Conservation (phyloP, 805 yeast genomes). For the Candida boidinii region DNA sequence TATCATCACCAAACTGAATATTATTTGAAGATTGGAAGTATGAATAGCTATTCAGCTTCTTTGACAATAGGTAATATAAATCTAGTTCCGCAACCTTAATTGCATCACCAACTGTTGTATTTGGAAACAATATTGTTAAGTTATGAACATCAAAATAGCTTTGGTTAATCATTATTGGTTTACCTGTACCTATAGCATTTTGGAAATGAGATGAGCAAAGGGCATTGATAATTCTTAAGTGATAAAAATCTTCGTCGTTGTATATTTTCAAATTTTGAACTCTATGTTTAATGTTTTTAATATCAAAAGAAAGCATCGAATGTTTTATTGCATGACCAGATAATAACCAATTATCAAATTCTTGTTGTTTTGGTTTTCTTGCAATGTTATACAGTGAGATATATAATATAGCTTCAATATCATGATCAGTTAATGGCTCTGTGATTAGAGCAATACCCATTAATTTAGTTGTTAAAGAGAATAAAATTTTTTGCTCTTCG, state of each 20-base stretch:
- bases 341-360: constrained; percentile 43
- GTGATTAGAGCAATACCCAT: constrained; percentile 40
- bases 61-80: constrained; percentile 21
- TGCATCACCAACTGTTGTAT: constrained; percentile 44
- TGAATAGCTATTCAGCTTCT: background rate
- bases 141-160: constrained; percentile 34
- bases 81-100: constrained; percentile 44
- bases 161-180: constrained; percentile 31
- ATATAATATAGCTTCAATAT: constrained; percentile 51
- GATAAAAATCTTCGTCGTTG: constrained; percentile 36
- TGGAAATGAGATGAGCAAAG: constrained; percentile 44
- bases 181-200: constrained; percentile 40
- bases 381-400: constrained; percentile 46
- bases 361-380: constrained; percentile 43
- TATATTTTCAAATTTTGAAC: constrained; percentile 17
- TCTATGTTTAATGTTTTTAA: constrained; percentile 30
- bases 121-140: constrained; percentile 38
- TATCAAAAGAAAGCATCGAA: constrained; percentile 36
- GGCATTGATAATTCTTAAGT: constrained; percentile 45
- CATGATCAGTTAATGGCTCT: constrained; percentile 48
- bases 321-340: constrained; percentile 45
- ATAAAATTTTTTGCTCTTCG: constrained; percentile 37
- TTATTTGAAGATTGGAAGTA: background rate
- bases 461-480: constrained; percentile 40
- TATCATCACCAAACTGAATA: constrained; percentile 5